These are phyloP conservation scores for Lumnitzera racemosa DNA, from an alignment of 345 rosid genomes.

Conservation along the genomic window DNA sequence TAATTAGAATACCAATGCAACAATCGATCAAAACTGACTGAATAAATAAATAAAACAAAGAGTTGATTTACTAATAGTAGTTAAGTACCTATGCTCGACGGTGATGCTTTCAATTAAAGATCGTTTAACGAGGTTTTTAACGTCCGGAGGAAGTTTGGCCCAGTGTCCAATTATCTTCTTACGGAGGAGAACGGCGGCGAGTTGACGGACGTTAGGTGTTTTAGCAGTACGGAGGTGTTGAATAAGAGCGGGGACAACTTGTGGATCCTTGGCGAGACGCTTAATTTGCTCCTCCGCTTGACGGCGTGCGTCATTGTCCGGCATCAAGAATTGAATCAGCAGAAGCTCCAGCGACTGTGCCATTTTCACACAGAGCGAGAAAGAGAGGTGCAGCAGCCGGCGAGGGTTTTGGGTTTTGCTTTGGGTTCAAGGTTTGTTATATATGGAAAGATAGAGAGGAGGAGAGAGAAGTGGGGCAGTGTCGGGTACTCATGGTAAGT, in stretches of 20 bases:
- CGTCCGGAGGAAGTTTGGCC: conserved; percentile 86
- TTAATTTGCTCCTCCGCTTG: conserved; percentile 99
- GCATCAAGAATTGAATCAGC: conserved; percentile 96
- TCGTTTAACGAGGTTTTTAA: conserved; percentile 75
- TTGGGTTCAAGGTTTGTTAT: not conserved
- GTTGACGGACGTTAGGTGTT: conserved; percentile 97
- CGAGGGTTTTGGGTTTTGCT: conserved; percentile 22
- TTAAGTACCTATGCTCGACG: conserved; percentile 66
- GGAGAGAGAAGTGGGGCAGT: not conserved
- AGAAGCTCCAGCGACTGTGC: conserved; percentile 88
- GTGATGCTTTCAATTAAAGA: conserved; percentile 94
- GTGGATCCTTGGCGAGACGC: conserved; percentile 93
- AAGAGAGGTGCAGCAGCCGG: not conserved
- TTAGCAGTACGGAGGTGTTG: conserved; percentile 99
- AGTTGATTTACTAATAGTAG: not conserved
- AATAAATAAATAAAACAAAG: too few relatives aligned
- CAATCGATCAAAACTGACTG: not conserved
- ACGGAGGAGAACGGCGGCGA: conserved; percentile 97
- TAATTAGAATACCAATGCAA: too few relatives aligned
- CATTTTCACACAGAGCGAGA: conserved; percentile 24
- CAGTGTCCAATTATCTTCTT: conserved; percentile 98
- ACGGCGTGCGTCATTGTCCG: conserved; percentile 94
- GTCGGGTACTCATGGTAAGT: not conserved
- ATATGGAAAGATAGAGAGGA: not conserved
- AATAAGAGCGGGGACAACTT: conserved; percentile 89